Percentiles rank a stretch among this genome's conserved stretches.
phyloP scores from a whole-genome alignment of 768 basidiomycete genomes.

The Pisolithus sp. region DNA sequence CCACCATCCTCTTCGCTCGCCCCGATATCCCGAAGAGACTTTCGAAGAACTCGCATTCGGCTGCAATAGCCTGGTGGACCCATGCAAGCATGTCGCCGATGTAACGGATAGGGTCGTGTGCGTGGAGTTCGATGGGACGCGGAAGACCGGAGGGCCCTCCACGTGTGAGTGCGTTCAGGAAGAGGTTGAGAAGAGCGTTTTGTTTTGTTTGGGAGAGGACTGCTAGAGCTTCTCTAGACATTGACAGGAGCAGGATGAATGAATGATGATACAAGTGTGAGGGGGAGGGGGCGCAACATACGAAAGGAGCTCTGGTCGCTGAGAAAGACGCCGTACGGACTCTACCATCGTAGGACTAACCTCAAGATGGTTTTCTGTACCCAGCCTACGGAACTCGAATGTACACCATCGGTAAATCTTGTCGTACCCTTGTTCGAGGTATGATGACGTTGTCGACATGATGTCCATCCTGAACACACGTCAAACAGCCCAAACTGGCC shows the following conservation, averaged over 20 bases:
- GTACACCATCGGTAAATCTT: constrained; percentile 84
- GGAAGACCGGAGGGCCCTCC: constrained; percentile 82
- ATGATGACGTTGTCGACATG: constrained; percentile 71
- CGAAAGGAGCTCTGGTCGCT: constrained; percentile 67
- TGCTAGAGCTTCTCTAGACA: constrained; percentile 64
- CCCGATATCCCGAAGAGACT: constrained; percentile 66
- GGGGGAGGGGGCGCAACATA: constrained; percentile 6
- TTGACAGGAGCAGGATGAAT: neutral
- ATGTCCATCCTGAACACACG: constrained; percentile 67
- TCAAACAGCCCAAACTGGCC: neutral
- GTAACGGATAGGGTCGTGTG: constrained; percentile 94
- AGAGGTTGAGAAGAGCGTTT: constrained; percentile 68
- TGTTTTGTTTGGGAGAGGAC: constrained; percentile 80
- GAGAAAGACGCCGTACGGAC: constrained; percentile 65
- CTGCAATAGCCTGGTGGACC: constrained; percentile 95
- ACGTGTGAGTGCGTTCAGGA: constrained; percentile 82
- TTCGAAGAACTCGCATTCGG: constrained; percentile 91
- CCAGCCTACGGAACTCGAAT: constrained; percentile 77
- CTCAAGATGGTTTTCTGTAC: constrained; percentile 68
- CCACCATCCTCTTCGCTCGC: constrained; percentile 53
- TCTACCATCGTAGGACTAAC: constrained; percentile 60
- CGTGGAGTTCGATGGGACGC: constrained; percentile 93
- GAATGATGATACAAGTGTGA: neutral
- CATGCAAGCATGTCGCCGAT: constrained; percentile 98
- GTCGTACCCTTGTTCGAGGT: constrained; percentile 85